Conservation (phyloP, 140 eudicot species). For the Bidens hawaiensis region DNA sequence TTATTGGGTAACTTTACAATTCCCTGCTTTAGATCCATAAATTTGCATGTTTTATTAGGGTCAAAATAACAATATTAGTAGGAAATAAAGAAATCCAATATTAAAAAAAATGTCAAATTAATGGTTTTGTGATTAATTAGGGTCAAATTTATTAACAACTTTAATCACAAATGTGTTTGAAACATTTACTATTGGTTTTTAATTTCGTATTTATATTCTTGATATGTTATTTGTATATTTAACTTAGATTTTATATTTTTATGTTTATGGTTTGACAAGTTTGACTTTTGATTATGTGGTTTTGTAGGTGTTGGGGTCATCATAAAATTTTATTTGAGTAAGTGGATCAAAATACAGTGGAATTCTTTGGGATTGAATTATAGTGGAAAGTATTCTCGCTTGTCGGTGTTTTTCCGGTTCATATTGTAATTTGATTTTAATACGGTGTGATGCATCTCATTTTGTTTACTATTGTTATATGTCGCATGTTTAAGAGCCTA, state of each 20-base stretch:
- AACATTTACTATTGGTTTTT: not conserved
- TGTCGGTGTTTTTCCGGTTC: conserved; percentile 57
- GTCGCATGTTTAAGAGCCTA: not conserved
- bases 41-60: no score
- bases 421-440: conserved; percentile 36
- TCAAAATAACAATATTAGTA: no score
- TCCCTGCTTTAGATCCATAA: no score
- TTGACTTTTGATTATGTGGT: conserved; percentile 5
- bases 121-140: not conserved
- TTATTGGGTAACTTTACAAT: no score
- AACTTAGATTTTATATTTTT: no score
- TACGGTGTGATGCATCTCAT: conserved; percentile 9
- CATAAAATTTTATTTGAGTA: not conserved
- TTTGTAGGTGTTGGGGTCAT: no score
- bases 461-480: not conserved
- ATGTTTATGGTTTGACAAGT: not conserved
- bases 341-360: conserved; percentile 60
- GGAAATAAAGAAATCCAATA: not conserved
- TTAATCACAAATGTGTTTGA: not conserved
- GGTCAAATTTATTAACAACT: not conserved
- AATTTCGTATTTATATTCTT: no score
- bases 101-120: not conserved
- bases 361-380: conserved; percentile 32
- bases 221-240: no score
- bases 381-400: conserved; percentile 38